Conservation (phyloP, 2,329 filamentous ascomycete species). For the Torrubiellomyces zombiae region DNA sequence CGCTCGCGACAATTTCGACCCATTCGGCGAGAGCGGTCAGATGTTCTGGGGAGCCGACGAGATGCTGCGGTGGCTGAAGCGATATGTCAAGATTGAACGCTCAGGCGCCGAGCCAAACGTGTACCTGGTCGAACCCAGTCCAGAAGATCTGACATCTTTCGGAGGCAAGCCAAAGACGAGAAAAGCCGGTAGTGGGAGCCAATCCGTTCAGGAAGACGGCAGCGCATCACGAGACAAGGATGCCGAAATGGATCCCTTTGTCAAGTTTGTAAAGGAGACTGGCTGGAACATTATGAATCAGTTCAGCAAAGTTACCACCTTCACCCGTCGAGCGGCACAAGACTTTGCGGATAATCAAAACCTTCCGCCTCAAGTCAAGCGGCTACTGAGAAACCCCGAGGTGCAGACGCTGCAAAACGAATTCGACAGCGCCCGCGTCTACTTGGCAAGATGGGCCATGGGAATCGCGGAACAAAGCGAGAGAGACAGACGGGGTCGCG, state of each 20-base stretch:
- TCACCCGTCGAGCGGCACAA: slow-evolving; percentile 80
- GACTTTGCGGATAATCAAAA: slow-evolving; percentile 85
- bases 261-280: slow-evolving; percentile 85
- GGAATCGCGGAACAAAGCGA: slow-evolving; percentile 96
- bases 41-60: slow-evolving; percentile 98
- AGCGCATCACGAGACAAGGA: slow-evolving; percentile 32
- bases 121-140: slow-evolving; percentile 74
- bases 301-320: slow-evolving; percentile 92
- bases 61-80: slow-evolving; percentile 74
- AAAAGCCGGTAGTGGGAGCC: slow-evolving; percentile 16
- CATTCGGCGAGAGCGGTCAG: slow-evolving; percentile 67
- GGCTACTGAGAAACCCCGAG: slow-evolving; percentile 77
- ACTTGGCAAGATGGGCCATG: slow-evolving; percentile 96
- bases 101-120: slow-evolving; percentile 78
- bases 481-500: slow-evolving; percentile 63
- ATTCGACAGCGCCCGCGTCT: slow-evolving; percentile 89
- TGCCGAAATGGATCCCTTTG: slow-evolving; percentile 77
- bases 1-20: slow-evolving; percentile 72
- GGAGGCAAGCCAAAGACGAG: slow-evolving; percentile 39
- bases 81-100: slow-evolving; percentile 69
- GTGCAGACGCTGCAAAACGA: slow-evolving; percentile 93
- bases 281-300: slow-evolving; percentile 95
- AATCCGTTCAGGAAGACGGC: slow-evolving; percentile 12
- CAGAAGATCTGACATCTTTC: slow-evolving; percentile 73
- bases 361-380: slow-evolving; percentile 71